Percentiles rank a stretch among this genome's conserved stretches.
phyloP scores from a whole-genome alignment of 176 grass and related monocot species.

The Hyparrhenia diplandra region DNA sequence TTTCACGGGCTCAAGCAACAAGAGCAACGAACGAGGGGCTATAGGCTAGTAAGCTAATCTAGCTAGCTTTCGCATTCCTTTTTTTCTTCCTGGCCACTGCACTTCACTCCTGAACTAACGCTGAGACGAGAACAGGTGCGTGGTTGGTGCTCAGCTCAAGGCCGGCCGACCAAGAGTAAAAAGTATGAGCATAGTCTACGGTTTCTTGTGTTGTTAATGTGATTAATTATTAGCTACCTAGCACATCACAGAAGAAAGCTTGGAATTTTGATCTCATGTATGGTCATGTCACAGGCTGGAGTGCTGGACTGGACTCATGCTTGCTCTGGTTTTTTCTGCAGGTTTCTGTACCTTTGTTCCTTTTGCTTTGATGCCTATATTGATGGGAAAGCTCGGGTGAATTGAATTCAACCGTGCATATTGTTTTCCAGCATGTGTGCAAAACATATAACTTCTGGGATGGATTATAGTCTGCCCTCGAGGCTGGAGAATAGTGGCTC shows the following conservation, averaged over 20 bases:
- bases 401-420: not conserved
- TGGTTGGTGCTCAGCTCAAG: constrained; percentile 17
- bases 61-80: not conserved
- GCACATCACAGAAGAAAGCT: constrained; percentile 12
- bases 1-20: constrained; percentile 9
- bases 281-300: constrained; percentile 28
- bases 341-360: not conserved
- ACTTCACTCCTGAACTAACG: constrained; percentile 5
- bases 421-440: constrained; percentile 2
- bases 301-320: not conserved
- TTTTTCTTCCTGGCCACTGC: not conserved
- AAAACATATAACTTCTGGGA: not conserved
- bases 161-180: not conserved
- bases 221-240: not conserved
- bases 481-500: too few species aligned
- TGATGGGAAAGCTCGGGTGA: constrained; percentile 14
- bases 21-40: constrained; percentile 23
- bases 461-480: too few species aligned
- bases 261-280: constrained; percentile 2
- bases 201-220: not conserved
- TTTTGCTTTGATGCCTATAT: not conserved
- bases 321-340: not conserved
- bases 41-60: not conserved
- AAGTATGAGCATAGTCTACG: not conserved
- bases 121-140: not conserved